Conservation (phyloP, 306 rosid species). For the Acmispon strigosus region DNA sequence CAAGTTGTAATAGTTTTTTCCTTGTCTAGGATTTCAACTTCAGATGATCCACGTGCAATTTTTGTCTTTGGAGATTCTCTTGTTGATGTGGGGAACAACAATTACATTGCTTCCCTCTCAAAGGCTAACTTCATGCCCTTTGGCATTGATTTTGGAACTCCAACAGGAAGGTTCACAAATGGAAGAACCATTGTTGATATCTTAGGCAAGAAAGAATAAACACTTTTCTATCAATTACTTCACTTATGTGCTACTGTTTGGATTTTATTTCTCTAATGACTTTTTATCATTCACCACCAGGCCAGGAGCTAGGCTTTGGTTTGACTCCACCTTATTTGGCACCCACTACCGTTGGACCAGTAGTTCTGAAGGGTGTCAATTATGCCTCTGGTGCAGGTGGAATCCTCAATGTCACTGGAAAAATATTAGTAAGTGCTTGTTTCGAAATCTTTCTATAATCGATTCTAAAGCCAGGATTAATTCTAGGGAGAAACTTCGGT, state of each 20-base stretch:
- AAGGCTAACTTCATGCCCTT: conserved; percentile 44
- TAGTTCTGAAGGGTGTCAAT: conserved; percentile 51
- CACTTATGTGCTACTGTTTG: not conserved
- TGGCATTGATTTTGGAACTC: conserved; percentile 59
- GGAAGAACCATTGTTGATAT: conserved; percentile 60
- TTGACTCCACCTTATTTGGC: conserved; percentile 60
- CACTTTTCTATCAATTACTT: not conserved
- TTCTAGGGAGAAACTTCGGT: no score
- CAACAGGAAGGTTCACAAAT: conserved; percentile 63
- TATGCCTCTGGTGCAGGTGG: conserved; percentile 76
- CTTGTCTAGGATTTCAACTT: conserved; percentile 22
- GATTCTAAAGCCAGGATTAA: no score
- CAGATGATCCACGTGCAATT: conserved; percentile 30
- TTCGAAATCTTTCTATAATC: no score
- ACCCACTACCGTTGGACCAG: conserved; percentile 42
- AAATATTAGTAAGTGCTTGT: conserved; percentile 36
- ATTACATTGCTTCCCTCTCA: conserved; percentile 45
- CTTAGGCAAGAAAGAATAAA: conserved; percentile 33
- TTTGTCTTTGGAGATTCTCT: conserved; percentile 74
- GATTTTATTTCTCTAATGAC: not conserved
- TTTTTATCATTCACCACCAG: conserved; percentile 22
- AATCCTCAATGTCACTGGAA: conserved; percentile 55
- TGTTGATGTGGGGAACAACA: conserved; percentile 66
- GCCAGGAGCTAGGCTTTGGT: conserved; percentile 34
- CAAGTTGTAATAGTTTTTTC: not conserved